These are phyloP conservation scores for Rhodotorula mucilaginosa DNA, from an alignment of 1,284 basidiomycete species.

Conservation along the genomic window DNA sequence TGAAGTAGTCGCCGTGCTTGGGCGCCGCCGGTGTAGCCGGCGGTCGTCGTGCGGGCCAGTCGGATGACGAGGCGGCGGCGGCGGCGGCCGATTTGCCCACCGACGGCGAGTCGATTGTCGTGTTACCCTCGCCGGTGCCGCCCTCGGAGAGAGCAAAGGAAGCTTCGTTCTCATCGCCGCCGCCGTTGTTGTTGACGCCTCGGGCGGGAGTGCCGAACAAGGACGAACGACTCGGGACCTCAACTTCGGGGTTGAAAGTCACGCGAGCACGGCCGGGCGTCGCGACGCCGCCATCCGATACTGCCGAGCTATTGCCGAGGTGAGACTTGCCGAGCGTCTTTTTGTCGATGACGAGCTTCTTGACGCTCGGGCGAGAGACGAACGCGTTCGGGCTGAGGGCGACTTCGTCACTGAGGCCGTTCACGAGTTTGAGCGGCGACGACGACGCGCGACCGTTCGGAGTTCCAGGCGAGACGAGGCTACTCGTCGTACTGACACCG, in stretches of 20 bases:
- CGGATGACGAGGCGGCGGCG: not conserved
- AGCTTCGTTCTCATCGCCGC: slow-evolving; percentile 9
- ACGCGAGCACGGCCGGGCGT: slow-evolving; percentile 32
- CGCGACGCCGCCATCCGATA: not conserved
- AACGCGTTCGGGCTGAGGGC: slow-evolving; percentile 58
- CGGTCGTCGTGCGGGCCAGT: slow-evolving; percentile 15
- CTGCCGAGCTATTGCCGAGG: not conserved
- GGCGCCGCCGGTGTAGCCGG: slow-evolving; percentile 6
- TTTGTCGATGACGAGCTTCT: slow-evolving; percentile 87
- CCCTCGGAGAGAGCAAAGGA: slow-evolving; percentile 22
- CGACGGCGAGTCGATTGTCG: slow-evolving; percentile 30
- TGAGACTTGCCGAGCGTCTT: slow-evolving; percentile 42
- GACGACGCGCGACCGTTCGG: slow-evolving; percentile 13
- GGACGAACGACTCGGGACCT: slow-evolving; percentile 28
- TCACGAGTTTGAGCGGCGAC: slow-evolving; percentile 43
- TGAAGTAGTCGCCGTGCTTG: slow-evolving; percentile 85
- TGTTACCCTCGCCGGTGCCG: slow-evolving; percentile 16
- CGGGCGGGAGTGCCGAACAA: slow-evolving; percentile 14
- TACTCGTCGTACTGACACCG: slow-evolving; percentile 38
- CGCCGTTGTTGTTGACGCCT: not conserved
- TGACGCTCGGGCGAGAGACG: slow-evolving; percentile 77
- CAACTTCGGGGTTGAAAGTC: slow-evolving; percentile 39
- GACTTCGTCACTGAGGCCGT: slow-evolving; percentile 59
- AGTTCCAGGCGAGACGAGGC: slow-evolving; percentile 13
- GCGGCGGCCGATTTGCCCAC: slow-evolving; percentile 10